phyloP scores from a whole-genome alignment of 2,329 filamentous ascomycete genomes.

The Leptographium lundbergii region DNA sequence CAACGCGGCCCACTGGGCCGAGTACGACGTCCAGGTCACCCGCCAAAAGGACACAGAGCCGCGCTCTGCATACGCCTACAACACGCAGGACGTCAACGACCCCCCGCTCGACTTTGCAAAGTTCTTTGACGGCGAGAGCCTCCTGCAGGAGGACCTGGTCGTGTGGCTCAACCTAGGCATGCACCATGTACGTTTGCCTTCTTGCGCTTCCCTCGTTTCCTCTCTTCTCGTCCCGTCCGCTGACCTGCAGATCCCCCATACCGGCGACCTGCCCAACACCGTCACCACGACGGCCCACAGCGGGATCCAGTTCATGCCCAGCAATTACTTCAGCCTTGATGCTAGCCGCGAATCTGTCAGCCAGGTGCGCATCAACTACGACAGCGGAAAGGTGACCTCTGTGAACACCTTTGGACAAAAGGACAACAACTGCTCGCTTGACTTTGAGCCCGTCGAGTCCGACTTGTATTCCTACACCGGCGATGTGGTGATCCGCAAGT shows the following conservation, averaged over 20 bases:
- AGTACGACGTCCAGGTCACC: conserved; percentile 37
- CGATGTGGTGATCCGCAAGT: conserved; percentile 22
- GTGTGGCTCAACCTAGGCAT: conserved; percentile 40
- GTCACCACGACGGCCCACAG: conserved; percentile 34
- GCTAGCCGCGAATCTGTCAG: conserved; percentile 26
- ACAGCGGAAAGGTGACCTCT: neutral
- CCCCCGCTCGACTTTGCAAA: conserved; percentile 37
- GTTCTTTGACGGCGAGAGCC: conserved; percentile 31
- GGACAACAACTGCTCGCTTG: conserved; percentile 3
- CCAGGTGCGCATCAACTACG: conserved; percentile 23
- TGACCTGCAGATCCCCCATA: conserved; percentile 24
- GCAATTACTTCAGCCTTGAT: conserved; percentile 30
- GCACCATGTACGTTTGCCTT: conserved; percentile 30
- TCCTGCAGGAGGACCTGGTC: conserved; percentile 32
- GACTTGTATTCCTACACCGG: conserved; percentile 16
- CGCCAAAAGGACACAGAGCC: conserved; percentile 40
- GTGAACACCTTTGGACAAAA: conserved; percentile 8
- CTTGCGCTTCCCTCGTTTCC: neutral
- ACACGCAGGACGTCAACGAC: conserved; percentile 29
- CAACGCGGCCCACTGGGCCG: conserved; percentile 34
- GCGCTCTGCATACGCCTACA: conserved; percentile 28
- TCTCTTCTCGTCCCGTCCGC: neutral
- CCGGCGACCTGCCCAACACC: conserved; percentile 40
- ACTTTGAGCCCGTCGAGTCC: conserved; percentile 4
- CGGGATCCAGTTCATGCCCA: conserved; percentile 28